A percentile compares a stretch with the other conserved stretches of the same genome.
Conservation (phyloP, 2,329 filamentous ascomycete species). For the Chalaropsis ovoidea region DNA sequence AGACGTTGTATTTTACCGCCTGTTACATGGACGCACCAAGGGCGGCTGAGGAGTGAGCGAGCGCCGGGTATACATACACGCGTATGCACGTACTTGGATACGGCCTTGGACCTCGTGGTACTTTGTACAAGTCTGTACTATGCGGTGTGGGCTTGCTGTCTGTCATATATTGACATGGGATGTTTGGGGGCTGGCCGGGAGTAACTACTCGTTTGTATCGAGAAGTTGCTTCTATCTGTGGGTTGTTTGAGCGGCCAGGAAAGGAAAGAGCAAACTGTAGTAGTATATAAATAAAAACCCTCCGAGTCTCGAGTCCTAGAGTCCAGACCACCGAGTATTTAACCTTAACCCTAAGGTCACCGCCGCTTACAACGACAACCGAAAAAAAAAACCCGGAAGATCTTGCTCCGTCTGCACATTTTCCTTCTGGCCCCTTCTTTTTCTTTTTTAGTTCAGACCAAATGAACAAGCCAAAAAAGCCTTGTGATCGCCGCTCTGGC, state of each 20-base stretch:
- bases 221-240: neutral
- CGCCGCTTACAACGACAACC: neutral
- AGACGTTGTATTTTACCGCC: too few relatives aligned
- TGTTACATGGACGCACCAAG: too few relatives aligned
- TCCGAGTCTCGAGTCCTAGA: neutral
- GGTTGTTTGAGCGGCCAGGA: neutral
- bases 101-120: too few relatives aligned
- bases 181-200: neutral
- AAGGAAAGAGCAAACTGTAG: neutral
- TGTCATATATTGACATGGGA: neutral
- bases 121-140: too few relatives aligned
- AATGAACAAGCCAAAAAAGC: neutral
- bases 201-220: neutral
- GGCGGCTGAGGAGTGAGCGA: too few relatives aligned
- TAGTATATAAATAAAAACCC: neutral
- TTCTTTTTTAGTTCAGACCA: constrained; percentile 11
- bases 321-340: neutral
- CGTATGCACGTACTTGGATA: too few relatives aligned
- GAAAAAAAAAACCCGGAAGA: neutral
- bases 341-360: neutral
- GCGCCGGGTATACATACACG: too few relatives aligned
- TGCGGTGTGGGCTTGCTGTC: neutral
- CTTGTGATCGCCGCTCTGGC: constrained; percentile 10
- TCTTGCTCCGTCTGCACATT: neutral
- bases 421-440: too few relatives aligned